A percentile compares a stretch with the other conserved stretches of the same genome.
Evolutionary conservation across 23 red algal genomes (phyloP).

Genomic region (Cyanidiococcus yangmingshanensis): DNA sequence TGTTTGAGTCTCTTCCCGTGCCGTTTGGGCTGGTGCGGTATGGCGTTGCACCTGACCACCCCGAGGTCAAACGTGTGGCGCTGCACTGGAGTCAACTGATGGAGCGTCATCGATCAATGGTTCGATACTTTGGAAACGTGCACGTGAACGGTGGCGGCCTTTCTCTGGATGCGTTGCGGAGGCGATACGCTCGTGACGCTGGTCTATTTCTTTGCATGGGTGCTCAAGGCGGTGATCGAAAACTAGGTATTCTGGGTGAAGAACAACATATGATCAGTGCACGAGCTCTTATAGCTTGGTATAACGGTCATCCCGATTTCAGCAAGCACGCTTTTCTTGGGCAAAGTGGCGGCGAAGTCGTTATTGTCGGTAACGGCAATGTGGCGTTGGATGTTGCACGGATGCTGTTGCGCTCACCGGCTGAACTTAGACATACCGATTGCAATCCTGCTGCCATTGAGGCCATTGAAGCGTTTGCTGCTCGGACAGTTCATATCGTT

Average conservation of each 20-base stretch:
- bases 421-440: background rate
- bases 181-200: background rate
- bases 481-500: slow-evolving; percentile 13
- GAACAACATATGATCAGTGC: slow-evolving; percentile 29
- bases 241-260: slow-evolving; percentile 25
- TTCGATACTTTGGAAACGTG: slow-evolving; percentile 64
- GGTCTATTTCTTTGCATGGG: slow-evolving; percentile 24
- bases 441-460: background rate
- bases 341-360: slow-evolving; percentile 20
- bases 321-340: background rate
- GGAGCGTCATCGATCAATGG: slow-evolving; percentile 5
- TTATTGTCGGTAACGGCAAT: slow-evolving; percentile 79
- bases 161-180: background rate
- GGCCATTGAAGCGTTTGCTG: background rate
- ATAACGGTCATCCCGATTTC: slow-evolving; percentile 66
- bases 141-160: slow-evolving; percentile 16
- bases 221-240: slow-evolving; percentile 27
- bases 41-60: slow-evolving; percentile 83
- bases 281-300: slow-evolving; percentile 72
- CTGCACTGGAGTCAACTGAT: slow-evolving; percentile 41
- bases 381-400: slow-evolving; percentile 87
- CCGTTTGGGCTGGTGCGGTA: slow-evolving; percentile 93
- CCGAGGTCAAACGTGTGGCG: slow-evolving; percentile 50
- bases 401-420: slow-evolving; percentile 29
- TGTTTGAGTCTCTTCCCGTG: slow-evolving; percentile 57